Base-by-base conservation (phyloP, 148 eudicot genomes). In the Cornus suecica region DNA sequence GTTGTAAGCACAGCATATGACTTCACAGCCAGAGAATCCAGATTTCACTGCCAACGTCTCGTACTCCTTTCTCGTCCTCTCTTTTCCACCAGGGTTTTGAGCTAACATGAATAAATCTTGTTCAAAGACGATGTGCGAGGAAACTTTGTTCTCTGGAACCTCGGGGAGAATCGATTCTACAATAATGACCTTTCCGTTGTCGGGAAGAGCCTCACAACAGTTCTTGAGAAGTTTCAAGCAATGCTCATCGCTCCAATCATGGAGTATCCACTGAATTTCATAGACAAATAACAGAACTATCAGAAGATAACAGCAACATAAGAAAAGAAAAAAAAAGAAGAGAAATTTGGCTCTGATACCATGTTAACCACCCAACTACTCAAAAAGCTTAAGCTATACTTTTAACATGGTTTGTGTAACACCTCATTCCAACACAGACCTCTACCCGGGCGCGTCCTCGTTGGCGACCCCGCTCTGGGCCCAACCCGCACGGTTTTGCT, bases 221-320 rank as follows among this genome's bases (percentile, higher is more conserved):
- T 79, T 79, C 48, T 68, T 83, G 67, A 83, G 22, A 23, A 79
- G 16, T 24, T 72, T 79, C 16, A 32, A 0, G 37, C 79, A 79
- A 8, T 75, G 30, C 1, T 73, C 79, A 52, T 82, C 85, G 31
- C 80, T 68, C 85, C 85, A 83, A 25, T 76, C 65, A 18, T 83
- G 82, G 2, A 73, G 68, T 23, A 82, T 69, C 69, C 56, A 63
- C 85, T 82, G 67, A 8, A 27, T 37, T 37, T 37, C 42, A 37
- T 5, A 37, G 42, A 37, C 42, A 37, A 37, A 37, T 37, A 37
- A 37, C 42, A 37, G 42, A 37, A 37, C 42, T 37, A 37, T 37
- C 42, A 37, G 7, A 37, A 37, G 42, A 37, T 0, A 37, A 37
- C 42, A 37, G 9, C 42, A 5, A 37, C 9, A 37, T 6, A 37